These are phyloP conservation scores for Microthyrium microscopicum DNA, from an alignment of 2,329 filamentous ascomycete genomes.

Conservation along the genomic window DNA sequence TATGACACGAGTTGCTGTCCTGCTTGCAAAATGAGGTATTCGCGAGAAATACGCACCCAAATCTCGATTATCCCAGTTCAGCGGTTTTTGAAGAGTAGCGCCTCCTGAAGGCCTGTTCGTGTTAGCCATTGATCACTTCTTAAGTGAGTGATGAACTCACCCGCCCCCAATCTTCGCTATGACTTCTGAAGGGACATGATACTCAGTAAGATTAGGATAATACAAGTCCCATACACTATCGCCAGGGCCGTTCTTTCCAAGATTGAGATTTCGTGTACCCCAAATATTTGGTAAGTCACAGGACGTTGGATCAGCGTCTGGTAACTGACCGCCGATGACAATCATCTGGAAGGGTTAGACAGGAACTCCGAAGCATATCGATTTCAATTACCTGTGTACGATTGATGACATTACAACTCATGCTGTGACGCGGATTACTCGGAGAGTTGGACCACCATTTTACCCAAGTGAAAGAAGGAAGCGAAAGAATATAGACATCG, in stretches of 20 bases:
- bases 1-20: constrained; percentile 34
- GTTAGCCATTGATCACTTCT: too few relatives aligned
- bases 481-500: constrained; percentile 44
- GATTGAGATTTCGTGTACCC: constrained; percentile 39
- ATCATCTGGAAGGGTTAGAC: constrained; percentile 37
- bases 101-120: constrained; percentile 28
- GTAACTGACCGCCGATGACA: constrained; percentile 44
- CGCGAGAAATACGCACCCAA: constrained; percentile 37
- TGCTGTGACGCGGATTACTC: constrained; percentile 33
- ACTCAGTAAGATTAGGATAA: constrained; percentile 31
- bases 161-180: constrained; percentile 28
- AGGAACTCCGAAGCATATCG: neutral
- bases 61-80: constrained; percentile 35
- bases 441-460: constrained; percentile 32
- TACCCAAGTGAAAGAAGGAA: constrained; percentile 40
- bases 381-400: constrained; percentile 7
- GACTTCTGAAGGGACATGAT: constrained; percentile 37
- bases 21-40: constrained; percentile 27
- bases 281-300: constrained; percentile 38
- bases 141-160: too few relatives aligned
- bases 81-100: constrained; percentile 36
- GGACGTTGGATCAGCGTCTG: constrained; percentile 23
- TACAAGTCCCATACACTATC: constrained; percentile 36
- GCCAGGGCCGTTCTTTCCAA: constrained; percentile 34
- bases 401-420: constrained; percentile 41